A percentile compares a stretch with the other conserved stretches of the same genome.
Evolutionary conservation across 106 monocot genomes (phyloP).

Genomic region (Hemerocallis citrina): DNA sequence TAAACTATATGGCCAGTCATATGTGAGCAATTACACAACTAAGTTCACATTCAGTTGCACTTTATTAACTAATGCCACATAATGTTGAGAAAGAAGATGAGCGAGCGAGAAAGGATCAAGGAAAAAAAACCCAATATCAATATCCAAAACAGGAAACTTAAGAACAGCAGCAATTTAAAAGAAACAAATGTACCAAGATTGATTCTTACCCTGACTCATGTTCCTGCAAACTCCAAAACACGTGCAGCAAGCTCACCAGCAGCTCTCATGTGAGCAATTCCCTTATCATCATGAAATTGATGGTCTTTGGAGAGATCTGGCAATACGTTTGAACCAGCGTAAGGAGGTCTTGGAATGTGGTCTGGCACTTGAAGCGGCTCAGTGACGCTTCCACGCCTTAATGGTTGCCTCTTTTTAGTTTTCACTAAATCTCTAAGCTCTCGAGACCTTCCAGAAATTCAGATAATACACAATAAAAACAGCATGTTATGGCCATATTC

Average conservation of each 20-base stretch:
- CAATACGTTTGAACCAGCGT: slow-evolving; percentile 49
- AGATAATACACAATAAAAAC: not conserved
- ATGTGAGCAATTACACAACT: too few relatives aligned
- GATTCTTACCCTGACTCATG: slow-evolving; percentile 67
- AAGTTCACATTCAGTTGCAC: too few relatives aligned
- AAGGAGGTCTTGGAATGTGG: slow-evolving; percentile 77
- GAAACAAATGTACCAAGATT: not conserved
- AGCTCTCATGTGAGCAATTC: slow-evolving; percentile 79
- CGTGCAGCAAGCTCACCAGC: slow-evolving; percentile 93
- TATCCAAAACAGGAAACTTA: not conserved
- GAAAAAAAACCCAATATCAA: not conserved
- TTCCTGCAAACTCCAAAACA: slow-evolving; percentile 87
- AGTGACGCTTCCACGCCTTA: slow-evolving; percentile 78
- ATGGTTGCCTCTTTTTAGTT: slow-evolving; percentile 56
- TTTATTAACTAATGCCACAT: too few relatives aligned
- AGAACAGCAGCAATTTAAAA: not conserved
- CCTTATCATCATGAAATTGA: slow-evolving; percentile 82
- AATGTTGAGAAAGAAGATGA: too few relatives aligned
- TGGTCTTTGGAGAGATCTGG: slow-evolving; percentile 62
- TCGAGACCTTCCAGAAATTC: slow-evolving; percentile 38
- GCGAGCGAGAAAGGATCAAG: too few relatives aligned
- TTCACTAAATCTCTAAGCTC: slow-evolving; percentile 52
- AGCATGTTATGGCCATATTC: not conserved
- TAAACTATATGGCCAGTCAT: too few relatives aligned
- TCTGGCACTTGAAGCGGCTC: slow-evolving; percentile 66